Conservation (phyloP, 2,329 filamentous ascomycete species). For the Penicillium sclerotiorum region DNA sequence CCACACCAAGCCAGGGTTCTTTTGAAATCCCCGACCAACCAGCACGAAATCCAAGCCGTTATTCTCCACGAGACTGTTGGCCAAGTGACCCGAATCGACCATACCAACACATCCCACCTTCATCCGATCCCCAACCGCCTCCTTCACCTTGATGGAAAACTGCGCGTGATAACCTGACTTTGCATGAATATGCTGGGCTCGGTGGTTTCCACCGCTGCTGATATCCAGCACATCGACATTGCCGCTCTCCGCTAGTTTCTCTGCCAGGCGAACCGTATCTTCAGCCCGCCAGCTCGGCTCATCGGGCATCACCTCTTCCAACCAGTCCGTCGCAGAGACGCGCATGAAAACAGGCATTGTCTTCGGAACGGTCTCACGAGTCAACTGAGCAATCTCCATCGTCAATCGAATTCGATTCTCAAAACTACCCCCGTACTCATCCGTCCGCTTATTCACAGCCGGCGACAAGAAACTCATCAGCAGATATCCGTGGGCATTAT, state of each 20-base stretch:
- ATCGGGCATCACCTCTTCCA: slow-evolving; percentile 60
- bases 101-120: slow-evolving; percentile 74
- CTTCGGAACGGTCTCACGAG: slow-evolving; percentile 64
- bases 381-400: slow-evolving; percentile 67
- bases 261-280: slow-evolving; percentile 65
- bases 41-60: slow-evolving; percentile 69
- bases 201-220: slow-evolving; percentile 72
- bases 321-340: slow-evolving; percentile 75
- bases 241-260: slow-evolving; percentile 69
- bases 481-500: slow-evolving; percentile 78
- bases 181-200: slow-evolving; percentile 43
- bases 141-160: slow-evolving; percentile 71
- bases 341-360: slow-evolving; percentile 73
- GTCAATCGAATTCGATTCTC: slow-evolving; percentile 69
- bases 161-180: slow-evolving; percentile 73
- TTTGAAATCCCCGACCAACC: slow-evolving; percentile 74
- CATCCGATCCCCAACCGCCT: slow-evolving; percentile 71
- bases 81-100: slow-evolving; percentile 70
- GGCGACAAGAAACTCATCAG: slow-evolving; percentile 71
- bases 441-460: slow-evolving; percentile 67
- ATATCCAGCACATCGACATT: slow-evolving; percentile 79
- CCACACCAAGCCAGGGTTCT: slow-evolving; percentile 78
- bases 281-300: slow-evolving; percentile 68
- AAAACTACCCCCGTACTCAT: slow-evolving; percentile 55
- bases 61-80: slow-evolving; percentile 61